A percentile compares a stretch with the other conserved stretches of the same genome.
phyloP scores from a whole-genome alignment of 257 asterid species.

The Striga asiatica region DNA sequence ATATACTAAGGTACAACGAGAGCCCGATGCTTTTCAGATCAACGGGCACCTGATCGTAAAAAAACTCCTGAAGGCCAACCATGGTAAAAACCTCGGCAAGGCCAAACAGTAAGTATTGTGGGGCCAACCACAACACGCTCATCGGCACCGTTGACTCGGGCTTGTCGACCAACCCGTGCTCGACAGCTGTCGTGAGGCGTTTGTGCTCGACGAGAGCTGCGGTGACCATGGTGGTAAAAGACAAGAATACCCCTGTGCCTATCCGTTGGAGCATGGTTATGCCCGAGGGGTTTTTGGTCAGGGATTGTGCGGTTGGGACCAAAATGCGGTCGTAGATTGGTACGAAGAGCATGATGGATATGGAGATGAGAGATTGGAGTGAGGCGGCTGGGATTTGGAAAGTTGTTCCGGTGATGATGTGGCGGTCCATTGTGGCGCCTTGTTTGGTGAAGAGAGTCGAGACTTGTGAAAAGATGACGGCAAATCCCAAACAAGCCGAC shows the following conservation, averaged over 20 bases:
- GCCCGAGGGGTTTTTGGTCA: conserved; percentile 25
- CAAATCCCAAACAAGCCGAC: conserved; percentile 21
- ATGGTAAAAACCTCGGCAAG: conserved; percentile 23
- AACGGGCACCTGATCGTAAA: conserved; percentile 28
- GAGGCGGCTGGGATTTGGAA: conserved; percentile 28
- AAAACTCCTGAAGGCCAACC: conserved; percentile 30
- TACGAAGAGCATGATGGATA: background rate
- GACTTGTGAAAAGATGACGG: conserved; percentile 22
- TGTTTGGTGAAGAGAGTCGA: conserved; percentile 31
- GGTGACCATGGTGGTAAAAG: conserved; percentile 17
- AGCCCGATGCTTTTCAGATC: conserved; percentile 26
- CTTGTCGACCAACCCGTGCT: conserved; percentile 16
- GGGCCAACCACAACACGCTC: conserved; percentile 33
- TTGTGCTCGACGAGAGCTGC: conserved; percentile 23
- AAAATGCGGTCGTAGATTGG: background rate
- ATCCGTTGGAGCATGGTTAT: conserved; percentile 33
- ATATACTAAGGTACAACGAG: conserved; percentile 25
- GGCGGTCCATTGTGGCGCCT: conserved; percentile 26
- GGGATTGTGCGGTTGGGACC: conserved; percentile 20
- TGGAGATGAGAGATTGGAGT: conserved; percentile 17
- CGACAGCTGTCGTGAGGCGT: conserved; percentile 15
- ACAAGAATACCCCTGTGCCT: conserved; percentile 19
- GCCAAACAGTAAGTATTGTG: conserved; percentile 20
- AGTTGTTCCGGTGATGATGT: background rate
- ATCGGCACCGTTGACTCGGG: conserved; percentile 21